A percentile compares a stretch with the other conserved stretches of the same genome.
Evolutionary conservation across 2,329 filamentous ascomycete genomes (phyloP).

Genomic region (Colletotrichum sp.): DNA sequence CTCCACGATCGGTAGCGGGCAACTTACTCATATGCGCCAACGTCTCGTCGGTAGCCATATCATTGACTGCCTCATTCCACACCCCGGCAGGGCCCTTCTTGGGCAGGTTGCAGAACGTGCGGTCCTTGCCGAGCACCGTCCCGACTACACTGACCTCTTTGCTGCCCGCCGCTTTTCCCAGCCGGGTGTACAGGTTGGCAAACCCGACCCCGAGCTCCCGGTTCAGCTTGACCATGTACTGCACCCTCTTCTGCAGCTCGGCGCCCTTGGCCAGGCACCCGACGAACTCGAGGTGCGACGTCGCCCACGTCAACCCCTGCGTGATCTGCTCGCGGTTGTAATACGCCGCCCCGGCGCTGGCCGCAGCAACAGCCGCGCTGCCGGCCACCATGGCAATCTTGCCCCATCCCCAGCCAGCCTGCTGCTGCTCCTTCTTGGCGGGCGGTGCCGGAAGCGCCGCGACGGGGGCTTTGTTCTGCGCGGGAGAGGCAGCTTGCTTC

Average conservation of each 20-base stretch:
- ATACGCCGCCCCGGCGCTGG: conserved; percentile 85
- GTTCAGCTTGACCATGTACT: conserved; percentile 68
- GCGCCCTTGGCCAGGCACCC: conserved; percentile 85
- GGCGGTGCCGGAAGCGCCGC: conserved; percentile 40
- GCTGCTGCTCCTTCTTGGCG: conserved; percentile 33
- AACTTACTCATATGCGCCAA: conserved; percentile 75
- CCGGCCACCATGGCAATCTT: conserved; percentile 86
- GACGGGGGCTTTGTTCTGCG: conserved; percentile 31
- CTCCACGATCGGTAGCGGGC: no score
- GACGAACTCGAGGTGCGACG: conserved; percentile 92
- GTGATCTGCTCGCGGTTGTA: conserved; percentile 81
- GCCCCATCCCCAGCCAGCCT: conserved; percentile 77
- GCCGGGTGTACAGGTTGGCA: conserved; percentile 84
- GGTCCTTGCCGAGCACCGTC: conserved; percentile 68
- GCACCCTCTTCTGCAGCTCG: conserved; percentile 77
- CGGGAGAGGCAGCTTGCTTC: conserved; percentile 37
- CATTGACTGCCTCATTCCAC: conserved; percentile 79
- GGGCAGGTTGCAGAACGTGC: conserved; percentile 90
- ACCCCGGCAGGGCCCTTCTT: conserved; percentile 52
- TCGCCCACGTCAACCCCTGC: conserved; percentile 80
- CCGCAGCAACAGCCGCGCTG: conserved; percentile 81
- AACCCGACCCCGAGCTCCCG: conserved; percentile 75
- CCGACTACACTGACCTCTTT: conserved; percentile 58
- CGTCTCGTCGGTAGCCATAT: conserved; percentile 79
- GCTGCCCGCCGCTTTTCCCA: conserved; percentile 71